These are phyloP conservation scores for Naegleria fowleri DNA, from an alignment of 208 protist genomes.

Conservation along the genomic window DNA sequence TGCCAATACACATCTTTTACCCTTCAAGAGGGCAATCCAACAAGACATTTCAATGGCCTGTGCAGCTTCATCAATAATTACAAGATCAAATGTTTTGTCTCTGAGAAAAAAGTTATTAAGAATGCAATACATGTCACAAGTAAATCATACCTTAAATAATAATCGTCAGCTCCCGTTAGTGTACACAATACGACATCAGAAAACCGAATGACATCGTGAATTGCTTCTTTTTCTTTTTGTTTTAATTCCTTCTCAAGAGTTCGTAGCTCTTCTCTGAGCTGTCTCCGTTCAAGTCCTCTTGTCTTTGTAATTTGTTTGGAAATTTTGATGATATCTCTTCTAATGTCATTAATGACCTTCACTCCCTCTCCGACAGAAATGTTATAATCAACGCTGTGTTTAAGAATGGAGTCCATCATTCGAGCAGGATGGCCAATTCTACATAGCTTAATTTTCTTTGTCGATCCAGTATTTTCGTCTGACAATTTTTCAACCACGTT, in stretches of 20 bases:
- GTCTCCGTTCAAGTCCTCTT: not conserved
- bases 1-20: constrained; percentile 44
- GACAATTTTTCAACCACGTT: constrained; percentile 1
- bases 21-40: constrained; percentile 57
- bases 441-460: constrained; percentile 14
- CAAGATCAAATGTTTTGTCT: constrained; percentile 38
- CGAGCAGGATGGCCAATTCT: constrained; percentile 54
- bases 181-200: constrained; percentile 52
- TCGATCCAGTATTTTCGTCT: not conserved
- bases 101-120: not conserved
- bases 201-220: constrained; percentile 45
- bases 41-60: constrained; percentile 55
- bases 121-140: not conserved
- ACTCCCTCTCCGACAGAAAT: constrained; percentile 32
- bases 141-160: not conserved
- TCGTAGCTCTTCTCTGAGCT: not conserved
- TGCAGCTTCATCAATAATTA: constrained; percentile 57
- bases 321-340: constrained; percentile 40
- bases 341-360: constrained; percentile 34
- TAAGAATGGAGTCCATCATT: constrained; percentile 44
- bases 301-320: not conserved
- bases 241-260: constrained; percentile 13
- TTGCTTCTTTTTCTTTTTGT: constrained; percentile 30
- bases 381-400: constrained; percentile 45
- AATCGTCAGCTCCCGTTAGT: constrained; percentile 39